Evolutionary conservation across 345 rosid species (phyloP), one percentile per base, ranked within the genome.

Genomic region (Hibiscus syriacus): DNA sequence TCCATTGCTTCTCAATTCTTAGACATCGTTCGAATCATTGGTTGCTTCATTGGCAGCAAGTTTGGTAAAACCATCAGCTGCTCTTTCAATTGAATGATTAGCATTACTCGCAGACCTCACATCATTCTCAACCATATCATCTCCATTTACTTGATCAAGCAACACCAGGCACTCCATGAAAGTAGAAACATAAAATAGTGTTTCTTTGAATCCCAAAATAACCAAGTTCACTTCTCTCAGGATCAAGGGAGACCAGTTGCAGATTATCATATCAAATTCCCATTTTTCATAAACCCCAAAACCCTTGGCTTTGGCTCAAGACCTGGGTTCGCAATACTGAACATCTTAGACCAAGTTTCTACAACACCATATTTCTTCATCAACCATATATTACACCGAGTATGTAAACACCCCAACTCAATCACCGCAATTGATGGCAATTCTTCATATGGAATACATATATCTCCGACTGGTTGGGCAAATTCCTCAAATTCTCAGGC

Each of bases 281-380:
- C 25, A n/a, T 46, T 46, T 11, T 27, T 29, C 68, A 55, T 46
- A 4, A 66, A 29, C 19, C 57, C 41, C 27, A 65, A 2, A 46
- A 66, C 27, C 27, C 10, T 27, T 2, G 56, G 69, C 26, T 46
- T 9, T 48, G 13, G 38, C 26, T 6, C 41, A 0, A 4, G 0
- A 1, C n/a, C 56, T 1, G 2, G 6, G 10, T 2, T n/a, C 17
- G 7, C 41, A 12, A 48, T 27, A 17, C 25, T 49, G 57, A 32
- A 27, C 27, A 32, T 48, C 43, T 48, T 66, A 30, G 57, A 29
- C 69, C 69, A 49, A n/a, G 57, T n/a, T 36, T 48, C 69, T 11
- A 20, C 57, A n/a, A 65, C 26, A n/a, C 27, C 57, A 0, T 49
- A 65, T 14, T 48, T 19, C 32, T 19, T 48, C 69, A 49, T 65